Base-by-base conservation (phyloP, 2,329 filamentous ascomycete genomes). In the Aspergillus quadricinctus region DNA sequence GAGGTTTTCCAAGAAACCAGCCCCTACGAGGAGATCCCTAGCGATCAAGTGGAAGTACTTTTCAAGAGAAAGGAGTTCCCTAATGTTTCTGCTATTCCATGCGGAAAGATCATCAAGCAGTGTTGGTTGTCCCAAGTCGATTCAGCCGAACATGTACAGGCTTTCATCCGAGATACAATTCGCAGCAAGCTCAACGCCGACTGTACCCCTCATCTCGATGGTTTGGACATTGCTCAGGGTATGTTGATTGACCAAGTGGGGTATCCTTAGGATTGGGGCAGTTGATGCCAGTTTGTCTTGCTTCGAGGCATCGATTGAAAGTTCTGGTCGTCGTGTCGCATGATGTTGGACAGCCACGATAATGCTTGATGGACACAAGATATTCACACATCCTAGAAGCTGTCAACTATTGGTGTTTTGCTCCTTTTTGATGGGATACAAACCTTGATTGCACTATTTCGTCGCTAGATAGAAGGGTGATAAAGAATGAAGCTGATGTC, bases 101-200 rank as follows among this genome's bases (percentile, higher is more conserved):
- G 58, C 40, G 58, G 59, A 55, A 8, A 58, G 11, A 60, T 61
- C 9, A 65, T 65, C 50, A 57, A 61, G 25, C 51, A 61, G 50
- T 65, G 61, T 50, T 65, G 61, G 63, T 35, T 57, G n/a, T 61
- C 52, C 29, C 37, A 64, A 59, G 48, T 58, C 27, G 40, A 57
- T 40, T 62, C 61, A 51, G 58, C 56, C 17, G 49, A 40, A 48
- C n/a, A 57, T 52, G 54, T 62, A 48, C 56, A 61, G 35, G 23
- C 28, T 53, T 25, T 50, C 37, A 56, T 60, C 40, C 37, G 25
- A 25, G 31, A 49, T 48, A 57, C 54, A 8, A 60, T 57, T 49
- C 25, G 21, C 40, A 27, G 17, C 48, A 49, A 17, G 40, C 19
- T 57, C 52, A 59, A 61, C 55, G 50, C 17, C 45, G 53, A 56